phyloP scores from a whole-genome alignment of 2,329 filamentous ascomycete genomes.

The Pestalotiopsis sp. region DNA sequence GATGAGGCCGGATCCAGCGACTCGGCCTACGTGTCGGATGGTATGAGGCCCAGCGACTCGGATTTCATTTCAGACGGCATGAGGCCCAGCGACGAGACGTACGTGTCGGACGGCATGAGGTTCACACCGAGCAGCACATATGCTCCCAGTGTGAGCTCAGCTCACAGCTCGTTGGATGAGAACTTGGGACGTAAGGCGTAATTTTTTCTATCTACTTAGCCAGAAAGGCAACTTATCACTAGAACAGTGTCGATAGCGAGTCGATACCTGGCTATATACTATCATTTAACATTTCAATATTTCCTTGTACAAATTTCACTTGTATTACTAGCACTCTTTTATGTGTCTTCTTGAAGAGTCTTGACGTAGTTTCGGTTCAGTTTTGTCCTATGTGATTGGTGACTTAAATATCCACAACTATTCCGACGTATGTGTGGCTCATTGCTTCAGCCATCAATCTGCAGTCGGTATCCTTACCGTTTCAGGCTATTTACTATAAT shows the following conservation, averaged over 20 bases:
- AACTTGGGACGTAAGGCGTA: conserved; percentile 27
- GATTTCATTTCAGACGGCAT: background rate
- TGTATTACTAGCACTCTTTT: background rate
- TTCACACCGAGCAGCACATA: conserved; percentile 33
- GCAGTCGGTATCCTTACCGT: too few relatives aligned
- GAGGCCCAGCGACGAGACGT: conserved; percentile 20
- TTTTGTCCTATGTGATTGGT: background rate
- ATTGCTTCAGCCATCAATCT: too few relatives aligned
- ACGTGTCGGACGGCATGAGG: background rate
- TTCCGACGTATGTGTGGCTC: too few relatives aligned
- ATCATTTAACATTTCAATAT: background rate
- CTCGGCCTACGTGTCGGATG: conserved; percentile 43
- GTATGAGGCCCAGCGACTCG: conserved; percentile 36
- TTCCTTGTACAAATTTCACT: background rate
- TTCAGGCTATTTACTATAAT: too few relatives aligned
- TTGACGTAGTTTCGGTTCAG: background rate
- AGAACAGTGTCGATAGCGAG: background rate
- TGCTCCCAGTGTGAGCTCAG: conserved; percentile 23
- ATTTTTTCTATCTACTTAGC: too few relatives aligned
- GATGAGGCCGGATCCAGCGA: conserved; percentile 34
- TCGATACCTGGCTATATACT: background rate
- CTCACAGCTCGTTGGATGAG: conserved; percentile 26
- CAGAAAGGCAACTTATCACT: background rate
- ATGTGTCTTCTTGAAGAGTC: background rate
- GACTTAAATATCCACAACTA: too few relatives aligned